Evolutionary conservation across 108 stramenopile species (phyloP).

Genomic region (Skeletonema costatum): DNA sequence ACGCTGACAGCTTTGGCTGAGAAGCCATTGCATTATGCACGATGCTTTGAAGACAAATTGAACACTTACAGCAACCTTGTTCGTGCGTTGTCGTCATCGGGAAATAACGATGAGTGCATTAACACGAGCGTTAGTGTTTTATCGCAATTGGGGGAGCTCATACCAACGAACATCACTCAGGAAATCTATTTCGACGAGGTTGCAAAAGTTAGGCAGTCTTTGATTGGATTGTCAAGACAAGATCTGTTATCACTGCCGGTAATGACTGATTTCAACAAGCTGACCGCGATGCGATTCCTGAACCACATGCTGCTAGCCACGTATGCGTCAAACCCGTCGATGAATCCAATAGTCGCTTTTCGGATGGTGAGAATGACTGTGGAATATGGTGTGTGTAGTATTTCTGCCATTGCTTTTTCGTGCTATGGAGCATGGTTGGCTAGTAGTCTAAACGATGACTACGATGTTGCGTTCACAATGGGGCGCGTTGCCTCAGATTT

Average conservation of each 20-base stretch:
- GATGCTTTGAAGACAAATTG: conserved; percentile 36
- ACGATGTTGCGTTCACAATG: conserved; percentile 51
- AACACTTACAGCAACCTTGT: conserved; percentile 33
- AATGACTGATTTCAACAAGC: conserved; percentile 25
- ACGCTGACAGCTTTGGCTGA: conserved; percentile 4
- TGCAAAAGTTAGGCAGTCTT: conserved; percentile 4
- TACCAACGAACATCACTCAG: conserved; percentile 21
- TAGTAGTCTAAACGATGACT: conserved; percentile 21
- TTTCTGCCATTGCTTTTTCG: conserved; percentile 33
- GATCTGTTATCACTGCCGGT: conserved; percentile 24
- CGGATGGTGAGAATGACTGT: conserved; percentile 49
- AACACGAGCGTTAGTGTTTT: conserved; percentile 26
- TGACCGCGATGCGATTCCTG: conserved; percentile 53
- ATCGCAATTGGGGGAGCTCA: conserved; percentile 22
- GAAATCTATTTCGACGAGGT: conserved; percentile 9
- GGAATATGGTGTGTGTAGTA: conserved; percentile 18
- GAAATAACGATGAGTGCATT: conserved; percentile 26
- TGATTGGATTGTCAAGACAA: conserved; percentile 14
- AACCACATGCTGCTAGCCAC: conserved; percentile 27
- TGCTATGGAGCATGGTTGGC: conserved; percentile 43
- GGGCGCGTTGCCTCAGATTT: conserved; percentile 47
- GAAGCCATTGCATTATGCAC: conserved; percentile 18
- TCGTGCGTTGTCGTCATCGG: conserved; percentile 15
- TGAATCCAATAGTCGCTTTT: conserved; percentile 39
- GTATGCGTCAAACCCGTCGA: conserved; percentile 12